Percentiles rank a stretch among this genome's conserved stretches.
phyloP scores from a whole-genome alignment of 345 rosid species.

The Lepidium sativum region DNA sequence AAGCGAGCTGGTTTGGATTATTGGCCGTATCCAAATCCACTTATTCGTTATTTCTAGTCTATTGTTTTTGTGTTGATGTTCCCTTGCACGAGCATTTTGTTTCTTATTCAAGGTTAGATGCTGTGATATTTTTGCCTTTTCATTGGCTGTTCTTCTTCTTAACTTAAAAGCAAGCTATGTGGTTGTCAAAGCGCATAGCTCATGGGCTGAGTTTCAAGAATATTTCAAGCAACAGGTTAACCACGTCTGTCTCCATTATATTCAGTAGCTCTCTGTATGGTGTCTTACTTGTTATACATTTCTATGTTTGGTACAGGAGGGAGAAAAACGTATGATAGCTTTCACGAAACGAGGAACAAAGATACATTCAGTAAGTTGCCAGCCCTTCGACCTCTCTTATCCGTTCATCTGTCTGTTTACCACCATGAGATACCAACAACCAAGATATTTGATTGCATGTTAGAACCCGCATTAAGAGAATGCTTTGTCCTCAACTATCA shows the following conservation, averaged over 20 bases:
- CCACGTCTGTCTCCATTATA: conserved; percentile 2
- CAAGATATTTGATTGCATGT: neutral
- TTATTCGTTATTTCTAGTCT: too few relatives aligned
- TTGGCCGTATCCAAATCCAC: conserved; percentile 99
- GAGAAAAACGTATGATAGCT: conserved; percentile 77
- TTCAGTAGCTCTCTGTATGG: neutral
- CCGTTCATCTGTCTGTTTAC: neutral
- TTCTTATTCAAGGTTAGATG: neutral
- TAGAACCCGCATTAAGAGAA: neutral
- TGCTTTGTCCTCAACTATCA: neutral
- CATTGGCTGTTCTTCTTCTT: conserved; percentile 17
- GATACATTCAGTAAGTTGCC: conserved; percentile 61
- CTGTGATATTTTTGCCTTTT: conserved; percentile 5
- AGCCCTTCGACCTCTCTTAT: conserved; percentile 7
- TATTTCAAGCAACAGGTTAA: conserved; percentile 72
- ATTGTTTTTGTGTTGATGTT: neutral
- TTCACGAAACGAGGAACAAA: conserved; percentile 78
- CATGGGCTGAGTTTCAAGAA: conserved; percentile 73
- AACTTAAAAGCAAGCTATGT: conserved; percentile 52
- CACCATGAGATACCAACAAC: neutral
- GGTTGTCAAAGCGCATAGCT: conserved; percentile 67
- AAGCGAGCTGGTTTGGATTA: conserved; percentile 97
- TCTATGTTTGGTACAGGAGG: conserved; percentile 45
- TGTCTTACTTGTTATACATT: neutral
- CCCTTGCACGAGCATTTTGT: neutral